phyloP scores from a whole-genome alignment of 805 yeast genomes.

The Torulaspora microellipsoides region DNA sequence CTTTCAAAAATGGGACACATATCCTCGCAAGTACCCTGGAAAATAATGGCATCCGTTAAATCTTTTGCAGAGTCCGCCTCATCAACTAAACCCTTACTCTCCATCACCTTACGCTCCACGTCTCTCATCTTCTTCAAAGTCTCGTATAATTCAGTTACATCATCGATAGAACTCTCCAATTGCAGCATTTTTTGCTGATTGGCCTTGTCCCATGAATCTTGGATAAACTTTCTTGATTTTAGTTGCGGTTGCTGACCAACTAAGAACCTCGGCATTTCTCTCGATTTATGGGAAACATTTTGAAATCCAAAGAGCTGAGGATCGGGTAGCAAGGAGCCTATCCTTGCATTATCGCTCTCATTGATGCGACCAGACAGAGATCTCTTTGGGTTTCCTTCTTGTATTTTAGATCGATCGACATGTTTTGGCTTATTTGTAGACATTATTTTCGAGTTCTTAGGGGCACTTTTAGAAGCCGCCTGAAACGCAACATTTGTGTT shows the following conservation, averaged over 20 bases:
- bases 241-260: constrained; percentile 37
- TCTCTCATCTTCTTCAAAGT: constrained; percentile 70
- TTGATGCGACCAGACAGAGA: background rate
- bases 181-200: constrained; percentile 61
- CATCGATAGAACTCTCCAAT: constrained; percentile 49
- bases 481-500: background rate
- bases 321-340: constrained; percentile 24
- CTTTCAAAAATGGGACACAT: constrained; percentile 97
- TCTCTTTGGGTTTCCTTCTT: background rate
- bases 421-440: background rate
- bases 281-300: constrained; percentile 13
- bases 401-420: background rate
- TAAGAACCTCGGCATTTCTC: constrained; percentile 37
- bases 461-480: constrained; percentile 1
- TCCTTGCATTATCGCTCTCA: background rate
- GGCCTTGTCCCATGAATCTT: constrained; percentile 65
- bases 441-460: constrained; percentile 4
- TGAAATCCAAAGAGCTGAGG: constrained; percentile 26
- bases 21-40: constrained; percentile 82
- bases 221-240: constrained; percentile 26
- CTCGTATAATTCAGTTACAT: constrained; percentile 70
- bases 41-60: constrained; percentile 80
- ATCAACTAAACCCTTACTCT: constrained; percentile 75
- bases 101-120: constrained; percentile 73
- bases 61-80: constrained; percentile 77